phyloP scores from a whole-genome alignment of 2,329 filamentous ascomycete genomes.

The Neoscytalidium dimidiatum region DNA sequence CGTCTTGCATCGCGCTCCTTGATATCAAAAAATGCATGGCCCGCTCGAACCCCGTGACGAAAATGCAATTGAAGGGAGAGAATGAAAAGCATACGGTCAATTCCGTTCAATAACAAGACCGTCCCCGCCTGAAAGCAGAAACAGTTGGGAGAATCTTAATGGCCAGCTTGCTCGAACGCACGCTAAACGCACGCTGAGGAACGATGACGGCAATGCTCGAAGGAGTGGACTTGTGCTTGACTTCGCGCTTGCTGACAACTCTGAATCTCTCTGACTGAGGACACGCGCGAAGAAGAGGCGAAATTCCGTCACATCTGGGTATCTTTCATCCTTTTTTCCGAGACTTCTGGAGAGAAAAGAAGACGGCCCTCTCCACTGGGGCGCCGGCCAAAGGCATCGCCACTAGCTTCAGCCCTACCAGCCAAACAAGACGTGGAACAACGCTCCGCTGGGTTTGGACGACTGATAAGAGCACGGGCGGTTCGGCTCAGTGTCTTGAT shows the following conservation, averaged over 20 bases:
- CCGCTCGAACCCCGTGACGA: constrained; percentile 6
- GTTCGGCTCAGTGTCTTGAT: background rate
- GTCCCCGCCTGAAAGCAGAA: background rate
- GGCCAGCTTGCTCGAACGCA: constrained; percentile 13
- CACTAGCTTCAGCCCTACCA: background rate
- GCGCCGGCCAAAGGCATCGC: background rate
- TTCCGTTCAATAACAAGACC: background rate
- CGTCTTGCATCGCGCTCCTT: background rate
- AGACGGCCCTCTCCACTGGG: background rate
- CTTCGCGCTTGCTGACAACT: constrained; percentile 1
- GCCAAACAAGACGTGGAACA: background rate
- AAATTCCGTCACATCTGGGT: constrained; percentile 11
- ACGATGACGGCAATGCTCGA: constrained; percentile 1
- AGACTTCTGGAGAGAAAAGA: background rate
- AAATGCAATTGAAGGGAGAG: constrained; percentile 2
- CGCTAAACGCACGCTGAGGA: background rate
- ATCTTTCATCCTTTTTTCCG: constrained; percentile 19
- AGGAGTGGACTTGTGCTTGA: constrained; percentile 1
- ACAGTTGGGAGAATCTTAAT: constrained; percentile 1
- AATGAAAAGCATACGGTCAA: constrained; percentile 6
- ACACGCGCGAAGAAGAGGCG: constrained; percentile 4
- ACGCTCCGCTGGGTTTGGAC: background rate
- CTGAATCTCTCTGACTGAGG: background rate
- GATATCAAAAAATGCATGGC: constrained; percentile 12
- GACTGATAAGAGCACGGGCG: background rate